Base-by-base conservation (phyloP, 2,329 filamentous ascomycete species). In the Penicillium frequentans region DNA sequence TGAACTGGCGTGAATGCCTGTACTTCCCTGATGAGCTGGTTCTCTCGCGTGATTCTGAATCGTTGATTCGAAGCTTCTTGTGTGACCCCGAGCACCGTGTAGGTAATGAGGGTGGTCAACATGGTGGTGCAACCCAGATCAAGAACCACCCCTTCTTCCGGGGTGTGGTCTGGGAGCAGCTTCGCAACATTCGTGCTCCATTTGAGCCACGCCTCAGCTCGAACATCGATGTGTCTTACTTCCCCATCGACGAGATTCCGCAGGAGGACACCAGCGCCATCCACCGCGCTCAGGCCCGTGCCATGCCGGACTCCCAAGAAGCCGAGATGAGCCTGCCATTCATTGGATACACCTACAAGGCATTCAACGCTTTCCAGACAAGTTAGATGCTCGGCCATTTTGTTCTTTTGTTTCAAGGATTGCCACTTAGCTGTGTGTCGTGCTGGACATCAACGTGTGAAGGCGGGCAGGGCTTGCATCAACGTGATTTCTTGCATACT, bases 191-290 rank as follows among this genome's bases (percentile, higher is more conserved):
- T 70, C 89, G 93, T 37, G 95, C 95, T 57, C 95, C 95, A 0
- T 99, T 99, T 73, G 93, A 98, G 79, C 95, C 95, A 3, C 91
- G 92, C 70, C 82, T 99, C 63, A 90, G 90, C 59, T 96, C 91
- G 61, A 95, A 95, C 75, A 90, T 96, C 68, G 95, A 99, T 73
- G 96, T 95, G 21, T 93, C 93, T 47, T 98, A 99, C 82, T 99
- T 99, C 86, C 95, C 95, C 10, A 97, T 92, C 52, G 95, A 99
- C 72, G 95, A 99, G 77, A 97, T 99, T 71, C 92, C 96, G 68
- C 93, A 98, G 80, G 93, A 92, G 54, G 93, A 97, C 75, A 96
- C 92, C 63, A 91, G 90, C 55, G 95, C 92, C 24, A 84, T 90
- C 64, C 84, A 96, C 69, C 90, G 91, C 73, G 90, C 90, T 21